Evolutionary conservation across 1,139 yeast genomes (phyloP), one percentile per base, ranked within the genome.

Genomic region (Candida glucosophila): DNA sequence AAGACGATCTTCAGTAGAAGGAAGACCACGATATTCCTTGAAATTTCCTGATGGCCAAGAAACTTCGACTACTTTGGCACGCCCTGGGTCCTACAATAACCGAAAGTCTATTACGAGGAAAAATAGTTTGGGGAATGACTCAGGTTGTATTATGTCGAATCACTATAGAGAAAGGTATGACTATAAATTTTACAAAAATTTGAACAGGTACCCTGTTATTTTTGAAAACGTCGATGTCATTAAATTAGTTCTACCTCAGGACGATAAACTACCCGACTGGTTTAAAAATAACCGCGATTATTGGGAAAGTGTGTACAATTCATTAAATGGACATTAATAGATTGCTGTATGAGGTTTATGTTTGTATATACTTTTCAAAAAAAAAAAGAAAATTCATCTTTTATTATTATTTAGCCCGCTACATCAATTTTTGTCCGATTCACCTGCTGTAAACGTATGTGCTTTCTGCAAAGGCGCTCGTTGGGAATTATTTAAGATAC

Each of bases 181-280:
- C 28, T 63, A 36, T 37, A 51, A 45, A 28, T 64, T 60, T 39
- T 65, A 65, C 40, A 57, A 52, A 35, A 58, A 56, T 27, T 32
- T 52, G 22, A 47, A 49, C 28, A 50, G 50, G 35, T 40, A 45
- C 27, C 46, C 52, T 5, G 43, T 44, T 22, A 46, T 45, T 17
- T 58, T 49, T 35, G 64, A 55, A 24, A 53, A 57, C 31, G 63
- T 62, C 12, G 55, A 55, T 19, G 55, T 54, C 17, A 50, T 66
- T 7, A 61, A 56, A 35, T 52, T 79, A 26, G 58, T 58, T 29
- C 57, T 82, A 5, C 93, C 94, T 0, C 57, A 67, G 3, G 82
- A 75, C 30, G 53, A 58, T 15, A 60, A 67, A 25, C 57, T 83
- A 17, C 93, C 94, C 0, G 59, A 51, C 3, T 83, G 95, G 95